Percentiles rank a stretch among this genome's conserved stretches.
Evolutionary conservation across 805 yeast species (phyloP).

Genomic region (Ogataea corticis): DNA sequence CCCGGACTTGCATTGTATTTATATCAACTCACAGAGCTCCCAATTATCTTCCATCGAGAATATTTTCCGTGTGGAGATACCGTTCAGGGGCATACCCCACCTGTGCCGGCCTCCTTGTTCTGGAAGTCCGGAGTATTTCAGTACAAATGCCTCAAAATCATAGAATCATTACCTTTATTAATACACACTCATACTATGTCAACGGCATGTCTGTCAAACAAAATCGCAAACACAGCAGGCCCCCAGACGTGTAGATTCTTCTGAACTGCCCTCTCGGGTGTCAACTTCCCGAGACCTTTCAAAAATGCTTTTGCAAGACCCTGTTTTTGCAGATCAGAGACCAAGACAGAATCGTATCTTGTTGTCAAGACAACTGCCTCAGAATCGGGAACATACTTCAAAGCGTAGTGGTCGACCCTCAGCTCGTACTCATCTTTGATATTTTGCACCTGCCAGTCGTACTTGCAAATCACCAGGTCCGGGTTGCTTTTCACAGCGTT

Average conservation of each 20-base stretch:
- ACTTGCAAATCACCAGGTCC: not conserved
- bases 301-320: not conserved
- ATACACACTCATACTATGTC: no score
- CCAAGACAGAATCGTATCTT: not conserved
- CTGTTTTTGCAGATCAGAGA: not conserved
- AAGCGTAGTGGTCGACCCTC: not conserved
- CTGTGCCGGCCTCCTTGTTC: no score
- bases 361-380: not conserved
- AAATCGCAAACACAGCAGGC: not conserved
- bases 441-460: not conserved
- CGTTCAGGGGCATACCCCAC: no score
- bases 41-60: no score
- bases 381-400: not conserved
- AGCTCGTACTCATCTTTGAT: not conserved
- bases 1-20: no score
- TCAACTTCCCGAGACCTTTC: not conserved
- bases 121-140: no score
- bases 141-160: no score
- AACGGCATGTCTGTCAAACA: not conserved
- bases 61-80: no score
- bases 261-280: not conserved
- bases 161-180: no score
- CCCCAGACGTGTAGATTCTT: constrained; percentile 1
- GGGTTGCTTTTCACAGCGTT: not conserved
- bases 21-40: no score